Conservation (phyloP, 768 basidiomycete genomes). For the Podaxis sp. region DNA sequence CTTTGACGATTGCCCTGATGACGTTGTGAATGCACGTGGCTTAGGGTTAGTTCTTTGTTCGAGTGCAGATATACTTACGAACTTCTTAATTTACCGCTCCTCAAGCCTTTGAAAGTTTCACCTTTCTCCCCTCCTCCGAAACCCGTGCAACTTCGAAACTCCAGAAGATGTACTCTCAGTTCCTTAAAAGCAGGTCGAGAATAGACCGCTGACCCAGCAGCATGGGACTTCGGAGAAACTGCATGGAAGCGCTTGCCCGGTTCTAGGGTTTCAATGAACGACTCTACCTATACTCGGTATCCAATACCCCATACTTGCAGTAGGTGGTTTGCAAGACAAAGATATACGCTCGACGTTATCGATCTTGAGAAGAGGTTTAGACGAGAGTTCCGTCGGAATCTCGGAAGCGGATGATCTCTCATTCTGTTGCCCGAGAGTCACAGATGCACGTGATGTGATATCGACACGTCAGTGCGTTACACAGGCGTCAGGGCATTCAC, state of each 20-base stretch:
- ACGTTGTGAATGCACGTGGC: too few relatives aligned
- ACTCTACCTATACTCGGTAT: background rate
- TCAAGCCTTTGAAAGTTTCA: background rate
- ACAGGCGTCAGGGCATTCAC: background rate
- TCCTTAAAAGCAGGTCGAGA: background rate
- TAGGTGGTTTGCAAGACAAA: too few relatives aligned
- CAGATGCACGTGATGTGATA: background rate
- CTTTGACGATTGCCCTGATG: background rate
- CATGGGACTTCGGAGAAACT: conserved; percentile 1
- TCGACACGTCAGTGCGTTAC: conserved; percentile 12
- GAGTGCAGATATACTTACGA: too few relatives aligned
- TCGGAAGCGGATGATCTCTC: background rate
- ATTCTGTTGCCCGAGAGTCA: background rate
- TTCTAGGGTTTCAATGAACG: background rate
- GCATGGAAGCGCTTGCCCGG: background rate
- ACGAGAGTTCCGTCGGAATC: too few relatives aligned
- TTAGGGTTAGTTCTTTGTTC: too few relatives aligned
- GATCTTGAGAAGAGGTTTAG: too few relatives aligned
- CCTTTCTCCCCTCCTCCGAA: background rate
- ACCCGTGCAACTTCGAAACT: background rate
- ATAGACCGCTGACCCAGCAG: background rate
- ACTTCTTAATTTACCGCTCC: too few relatives aligned
- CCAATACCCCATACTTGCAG: too few relatives aligned
- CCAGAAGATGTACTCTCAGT: background rate
- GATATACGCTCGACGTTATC: too few relatives aligned